Evolutionary conservation across 345 rosid species (phyloP), one percentile per base, ranked within the genome.

Genomic region (Noccaea bulbosa): DNA sequence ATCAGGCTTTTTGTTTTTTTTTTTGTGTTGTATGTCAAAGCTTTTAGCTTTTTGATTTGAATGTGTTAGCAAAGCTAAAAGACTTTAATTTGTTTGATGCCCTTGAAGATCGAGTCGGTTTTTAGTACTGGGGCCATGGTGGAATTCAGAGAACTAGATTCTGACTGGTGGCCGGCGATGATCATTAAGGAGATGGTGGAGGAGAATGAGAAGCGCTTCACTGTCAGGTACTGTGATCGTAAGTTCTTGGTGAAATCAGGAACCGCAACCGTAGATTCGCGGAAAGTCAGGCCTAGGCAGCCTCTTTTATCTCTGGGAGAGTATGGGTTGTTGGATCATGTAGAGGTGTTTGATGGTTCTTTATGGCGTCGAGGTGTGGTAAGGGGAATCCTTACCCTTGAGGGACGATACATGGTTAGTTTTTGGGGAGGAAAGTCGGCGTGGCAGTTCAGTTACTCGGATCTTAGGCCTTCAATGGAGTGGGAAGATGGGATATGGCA

Each of bases 401-500:
- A 54, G 40, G 59, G 59, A 14, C 59, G 59, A 8, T 14, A 54
- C 59, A 54, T 54, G 40, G 40, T 54, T 3, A 33, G 40, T 34
- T 14, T 54, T 2, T 20, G 59, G 59, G 2, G 14, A 14, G 4
- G 12, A 33, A 33, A 14, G 10, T 39, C 15, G 22, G 59, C 40
- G 1, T 14, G 5, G 41, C 60, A 55, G 9, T 38, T 55, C 41
- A 34, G 17, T 55, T 2, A 8, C 24, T 55, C 41, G 8, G 24
- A 55, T 15, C 22, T 55, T 34, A 55, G 60, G 41, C 60, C 60
- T 55, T 4, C 7, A 34, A 54, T 55, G 60, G 41, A 14, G 41
- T 55, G 41, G 60, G 24, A 34, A 34, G 60, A 55, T 55, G 60
- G 60, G 41, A 55, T 34, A 10, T 55, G 60, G 60, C 12, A 34